Evolutionary conservation across 768 basidiomycete genomes (phyloP).

Genomic region (Hygrophorus russula): DNA sequence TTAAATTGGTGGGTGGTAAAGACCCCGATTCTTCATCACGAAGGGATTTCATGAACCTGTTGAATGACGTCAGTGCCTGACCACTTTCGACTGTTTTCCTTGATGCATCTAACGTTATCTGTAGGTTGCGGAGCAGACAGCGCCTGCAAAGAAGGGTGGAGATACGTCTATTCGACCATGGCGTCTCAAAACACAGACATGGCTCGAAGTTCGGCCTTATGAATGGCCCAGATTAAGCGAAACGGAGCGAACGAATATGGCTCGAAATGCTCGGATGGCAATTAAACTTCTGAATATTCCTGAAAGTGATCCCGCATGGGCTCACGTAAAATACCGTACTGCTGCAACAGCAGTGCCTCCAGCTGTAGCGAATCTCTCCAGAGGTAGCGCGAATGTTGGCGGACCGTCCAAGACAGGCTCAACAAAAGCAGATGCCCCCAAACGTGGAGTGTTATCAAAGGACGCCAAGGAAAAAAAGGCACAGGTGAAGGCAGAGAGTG

Average conservation of each 20-base stretch:
- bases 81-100: not conserved
- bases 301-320: conserved; percentile 54
- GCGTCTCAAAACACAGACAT: conserved; percentile 42
- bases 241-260: conserved; percentile 35
- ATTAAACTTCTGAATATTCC: conserved; percentile 43
- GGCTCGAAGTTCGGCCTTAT: conserved; percentile 62
- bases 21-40: conserved; percentile 22
- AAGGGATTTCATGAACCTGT: conserved; percentile 32
- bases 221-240: conserved; percentile 44
- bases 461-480: conserved; percentile 28
- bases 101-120: not conserved
- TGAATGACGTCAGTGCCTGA: conserved; percentile 35
- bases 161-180: conserved; percentile 30
- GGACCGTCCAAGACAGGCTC: conserved; percentile 5
- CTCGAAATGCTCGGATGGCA: conserved; percentile 37
- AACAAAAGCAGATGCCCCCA: conserved; percentile 20
- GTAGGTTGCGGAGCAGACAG: conserved; percentile 41
- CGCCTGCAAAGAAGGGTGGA: conserved; percentile 21
- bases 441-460: conserved; percentile 35
- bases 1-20: conserved; percentile 34
- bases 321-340: conserved; percentile 28
- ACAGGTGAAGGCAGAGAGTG: not conserved
- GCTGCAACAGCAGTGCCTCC: conserved; percentile 9
- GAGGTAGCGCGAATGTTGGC: conserved; percentile 3
- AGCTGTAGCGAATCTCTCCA: conserved; percentile 9